Evolutionary conservation across 1,284 basidiomycete genomes (phyloP).

Genomic region (Ganoderma multipileum): DNA sequence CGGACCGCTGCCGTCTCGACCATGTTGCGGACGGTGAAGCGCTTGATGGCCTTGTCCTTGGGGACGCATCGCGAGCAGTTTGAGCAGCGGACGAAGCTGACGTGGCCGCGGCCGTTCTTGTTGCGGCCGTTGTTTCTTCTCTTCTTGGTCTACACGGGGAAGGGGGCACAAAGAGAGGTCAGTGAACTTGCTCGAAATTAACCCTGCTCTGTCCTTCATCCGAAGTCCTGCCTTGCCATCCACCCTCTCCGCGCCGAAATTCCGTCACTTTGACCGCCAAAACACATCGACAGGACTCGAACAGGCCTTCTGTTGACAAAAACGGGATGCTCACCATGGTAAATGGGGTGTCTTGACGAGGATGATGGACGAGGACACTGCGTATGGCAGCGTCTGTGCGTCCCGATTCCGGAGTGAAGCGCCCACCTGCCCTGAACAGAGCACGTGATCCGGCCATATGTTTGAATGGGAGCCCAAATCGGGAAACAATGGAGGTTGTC

Average conservation of each 20-base stretch:
- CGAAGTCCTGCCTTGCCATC: constrained; percentile 36
- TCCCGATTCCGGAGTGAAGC: constrained; percentile 8
- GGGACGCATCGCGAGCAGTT: constrained; percentile 96
- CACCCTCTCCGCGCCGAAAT: constrained; percentile 33
- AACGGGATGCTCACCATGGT: constrained; percentile 45
- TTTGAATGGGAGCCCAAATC: constrained; percentile 17
- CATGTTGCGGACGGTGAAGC: constrained; percentile 99
- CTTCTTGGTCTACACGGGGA: constrained; percentile 87
- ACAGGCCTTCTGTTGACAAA: constrained; percentile 16
- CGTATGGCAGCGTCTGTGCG: constrained; percentile 15
- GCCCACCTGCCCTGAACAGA: constrained; percentile 23
- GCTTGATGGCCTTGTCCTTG: constrained; percentile 99
- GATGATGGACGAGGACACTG: constrained; percentile 33
- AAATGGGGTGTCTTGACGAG: constrained; percentile 42
- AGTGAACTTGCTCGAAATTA: constrained; percentile 6
- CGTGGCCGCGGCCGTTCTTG: constrained; percentile 99
- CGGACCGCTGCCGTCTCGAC: constrained; percentile 98
- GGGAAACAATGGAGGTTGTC: constrained; percentile 28
- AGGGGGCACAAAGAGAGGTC: constrained; percentile 8
- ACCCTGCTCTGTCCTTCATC: constrained; percentile 33
- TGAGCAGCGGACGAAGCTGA: constrained; percentile 93
- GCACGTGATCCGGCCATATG: constrained; percentile 17
- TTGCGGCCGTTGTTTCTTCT: constrained; percentile 98
- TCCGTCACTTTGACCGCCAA: constrained; percentile 21
- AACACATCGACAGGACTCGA: constrained; percentile 18